Evolutionary conservation across 2,329 filamentous ascomycete species (phyloP).

Genomic region (Trichoderma koningii): DNA sequence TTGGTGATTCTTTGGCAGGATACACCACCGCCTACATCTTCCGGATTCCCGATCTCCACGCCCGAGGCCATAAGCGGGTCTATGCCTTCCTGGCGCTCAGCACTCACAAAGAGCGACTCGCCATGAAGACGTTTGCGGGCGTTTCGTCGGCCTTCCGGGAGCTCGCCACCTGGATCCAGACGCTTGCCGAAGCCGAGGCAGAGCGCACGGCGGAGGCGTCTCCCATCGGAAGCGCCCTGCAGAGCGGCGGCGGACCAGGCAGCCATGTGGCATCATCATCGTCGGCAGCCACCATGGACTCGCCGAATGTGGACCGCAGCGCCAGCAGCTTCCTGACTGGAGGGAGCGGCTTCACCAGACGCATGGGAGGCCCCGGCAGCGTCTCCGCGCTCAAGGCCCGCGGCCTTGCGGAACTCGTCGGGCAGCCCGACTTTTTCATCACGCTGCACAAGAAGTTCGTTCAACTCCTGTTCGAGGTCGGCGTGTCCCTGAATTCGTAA

Average conservation of each 20-base stretch:
- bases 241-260: conserved; percentile 34
- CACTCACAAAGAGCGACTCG: conserved; percentile 64
- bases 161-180: conserved; percentile 66
- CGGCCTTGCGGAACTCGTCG: conserved; percentile 66
- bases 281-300: conserved; percentile 35
- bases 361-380: conserved; percentile 59
- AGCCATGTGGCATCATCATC: conserved; percentile 32
- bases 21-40: conserved; percentile 73
- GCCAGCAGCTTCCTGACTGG: conserved; percentile 60
- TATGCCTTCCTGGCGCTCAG: conserved; percentile 68
- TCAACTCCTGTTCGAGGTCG: conserved; percentile 61
- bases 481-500: conserved; percentile 55
- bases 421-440: conserved; percentile 68
- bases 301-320: conserved; percentile 43
- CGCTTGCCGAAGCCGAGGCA: conserved; percentile 63
- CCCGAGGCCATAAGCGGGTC: conserved; percentile 67
- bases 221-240: conserved; percentile 45
- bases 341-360: conserved; percentile 58
- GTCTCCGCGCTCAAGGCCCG: conserved; percentile 59
- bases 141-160: conserved; percentile 65
- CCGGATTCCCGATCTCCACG: conserved; percentile 67
- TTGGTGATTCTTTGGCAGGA: conserved; percentile 64
- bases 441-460: conserved; percentile 67
- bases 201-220: conserved; percentile 54
- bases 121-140: conserved; percentile 67